These are phyloP conservation scores for Eimeria sp. DNA, from an alignment of 169 alveolate species.

Conservation along the genomic window DNA sequence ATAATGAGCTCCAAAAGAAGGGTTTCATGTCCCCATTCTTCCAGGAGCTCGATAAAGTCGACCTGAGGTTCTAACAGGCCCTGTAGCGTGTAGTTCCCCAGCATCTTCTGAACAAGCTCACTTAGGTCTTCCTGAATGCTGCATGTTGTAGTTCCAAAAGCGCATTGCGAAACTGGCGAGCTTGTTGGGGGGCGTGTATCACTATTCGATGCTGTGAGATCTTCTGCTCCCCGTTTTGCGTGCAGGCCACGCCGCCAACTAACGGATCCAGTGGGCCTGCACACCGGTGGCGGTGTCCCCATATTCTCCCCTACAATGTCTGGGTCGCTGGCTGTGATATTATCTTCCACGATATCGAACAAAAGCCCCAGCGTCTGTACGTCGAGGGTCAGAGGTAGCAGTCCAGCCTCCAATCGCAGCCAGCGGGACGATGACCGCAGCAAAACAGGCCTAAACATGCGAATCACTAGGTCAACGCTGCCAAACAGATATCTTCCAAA, in stretches of 20 bases:
- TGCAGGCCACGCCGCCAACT: not conserved
- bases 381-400: slow-evolving; percentile 48
- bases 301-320: not conserved
- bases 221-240: not conserved
- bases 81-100: slow-evolving; percentile 23
- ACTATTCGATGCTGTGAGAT: not conserved
- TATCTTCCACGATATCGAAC: slow-evolving; percentile 41
- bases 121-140: not conserved
- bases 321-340: slow-evolving; percentile 37
- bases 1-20: slow-evolving; percentile 23
- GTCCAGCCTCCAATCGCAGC: slow-evolving; percentile 68
- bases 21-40: slow-evolving; percentile 59
- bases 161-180: not conserved
- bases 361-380: slow-evolving; percentile 17
- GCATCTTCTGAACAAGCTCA: not conserved
- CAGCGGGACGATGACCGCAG: slow-evolving; percentile 33
- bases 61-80: slow-evolving; percentile 66
- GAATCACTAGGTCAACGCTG: slow-evolving; percentile 36
- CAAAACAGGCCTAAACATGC: slow-evolving; percentile 39
- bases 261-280: not conserved
- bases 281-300: not conserved
- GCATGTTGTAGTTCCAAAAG: not conserved
- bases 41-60: slow-evolving; percentile 63
- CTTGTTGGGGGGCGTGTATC: not conserved
- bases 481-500: slow-evolving; percentile 46